A percentile compares a stretch with the other conserved stretches of the same genome.
These are phyloP conservation scores for Quercus berberidifolia DNA, from an alignment of 306 rosid genomes.

Conservation along the genomic window DNA sequence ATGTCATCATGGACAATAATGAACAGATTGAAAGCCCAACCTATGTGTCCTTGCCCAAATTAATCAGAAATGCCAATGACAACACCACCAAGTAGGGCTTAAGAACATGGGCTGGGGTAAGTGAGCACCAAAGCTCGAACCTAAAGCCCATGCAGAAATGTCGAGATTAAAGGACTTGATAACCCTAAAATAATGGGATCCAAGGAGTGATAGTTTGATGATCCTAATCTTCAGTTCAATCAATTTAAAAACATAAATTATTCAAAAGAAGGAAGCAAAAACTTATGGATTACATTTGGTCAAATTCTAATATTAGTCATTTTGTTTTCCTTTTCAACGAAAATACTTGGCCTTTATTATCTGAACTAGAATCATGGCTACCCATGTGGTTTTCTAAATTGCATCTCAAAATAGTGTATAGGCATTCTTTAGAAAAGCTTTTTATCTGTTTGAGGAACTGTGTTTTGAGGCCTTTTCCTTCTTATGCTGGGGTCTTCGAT, in stretches of 20 bases:
- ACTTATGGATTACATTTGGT: conserved; percentile 25
- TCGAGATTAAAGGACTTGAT: too few species aligned
- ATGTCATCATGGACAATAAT: too few species aligned
- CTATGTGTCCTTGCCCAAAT: too few species aligned
- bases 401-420: not conserved
- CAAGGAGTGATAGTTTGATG: not conserved
- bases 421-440: not conserved
- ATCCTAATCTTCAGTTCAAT: not conserved
- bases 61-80: too few species aligned
- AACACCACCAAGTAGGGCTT: too few species aligned
- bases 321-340: not conserved
- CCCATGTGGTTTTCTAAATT: conserved; percentile 20
- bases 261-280: not conserved
- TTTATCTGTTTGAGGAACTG: conserved; percentile 1
- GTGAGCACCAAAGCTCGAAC: too few species aligned
- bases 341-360: conserved; percentile 27
- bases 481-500: not conserved
- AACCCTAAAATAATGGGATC: not conserved
- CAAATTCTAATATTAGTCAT: conserved; percentile 41
- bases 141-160: too few species aligned
- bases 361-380: conserved; percentile 47
- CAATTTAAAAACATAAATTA: not conserved
- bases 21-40: too few species aligned
- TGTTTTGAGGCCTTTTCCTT: not conserved
- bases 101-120: too few species aligned